These are phyloP conservation scores for Bruguiera gymnorhiza DNA, from an alignment of 345 rosid genomes.

Conservation along the genomic window DNA sequence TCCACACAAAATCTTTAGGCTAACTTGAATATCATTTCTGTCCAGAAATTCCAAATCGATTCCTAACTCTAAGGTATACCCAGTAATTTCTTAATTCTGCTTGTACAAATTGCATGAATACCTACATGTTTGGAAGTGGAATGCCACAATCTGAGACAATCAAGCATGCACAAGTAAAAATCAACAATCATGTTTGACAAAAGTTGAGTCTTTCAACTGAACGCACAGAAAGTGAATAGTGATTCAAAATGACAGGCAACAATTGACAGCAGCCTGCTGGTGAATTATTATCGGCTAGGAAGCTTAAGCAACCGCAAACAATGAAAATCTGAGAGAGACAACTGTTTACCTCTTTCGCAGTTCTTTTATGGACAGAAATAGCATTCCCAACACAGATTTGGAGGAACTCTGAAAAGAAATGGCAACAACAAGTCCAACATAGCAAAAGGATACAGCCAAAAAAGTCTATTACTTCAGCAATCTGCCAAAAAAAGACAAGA, in stretches of 20 bases:
- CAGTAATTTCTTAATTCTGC: not conserved
- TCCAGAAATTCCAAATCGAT: slow-evolving; percentile 21
- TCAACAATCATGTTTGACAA: slow-evolving; percentile 10
- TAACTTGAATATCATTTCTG: slow-evolving; percentile 79
- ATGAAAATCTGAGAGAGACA: not conserved
- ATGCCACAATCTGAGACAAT: slow-evolving; percentile 75
- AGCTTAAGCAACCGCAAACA: not conserved
- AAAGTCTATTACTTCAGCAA: slow-evolving; percentile 93
- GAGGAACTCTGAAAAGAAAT: not conserved
- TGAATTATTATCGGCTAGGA: not conserved
- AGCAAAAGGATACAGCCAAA: slow-evolving; percentile 79
- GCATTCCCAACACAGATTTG: slow-evolving; percentile 5
- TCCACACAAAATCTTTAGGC: slow-evolving; percentile 57
- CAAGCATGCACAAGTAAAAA: slow-evolving; percentile 33
- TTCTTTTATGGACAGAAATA: slow-evolving; percentile 11
- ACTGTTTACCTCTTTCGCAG: not conserved
- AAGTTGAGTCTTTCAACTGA: not conserved
- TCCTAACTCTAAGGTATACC: slow-evolving; percentile 10
- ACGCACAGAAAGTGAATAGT: not conserved
- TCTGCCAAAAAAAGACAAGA: slow-evolving; percentile 44
- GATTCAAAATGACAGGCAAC: slow-evolving; percentile 1
- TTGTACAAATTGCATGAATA: slow-evolving; percentile 3
- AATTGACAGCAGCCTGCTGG: not conserved
- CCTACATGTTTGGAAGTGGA: slow-evolving; percentile 94
- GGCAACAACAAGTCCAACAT: slow-evolving; percentile 12